These are phyloP conservation scores for Piedraia hortae DNA, from an alignment of 2,329 filamentous ascomycete species.

Conservation along the genomic window DNA sequence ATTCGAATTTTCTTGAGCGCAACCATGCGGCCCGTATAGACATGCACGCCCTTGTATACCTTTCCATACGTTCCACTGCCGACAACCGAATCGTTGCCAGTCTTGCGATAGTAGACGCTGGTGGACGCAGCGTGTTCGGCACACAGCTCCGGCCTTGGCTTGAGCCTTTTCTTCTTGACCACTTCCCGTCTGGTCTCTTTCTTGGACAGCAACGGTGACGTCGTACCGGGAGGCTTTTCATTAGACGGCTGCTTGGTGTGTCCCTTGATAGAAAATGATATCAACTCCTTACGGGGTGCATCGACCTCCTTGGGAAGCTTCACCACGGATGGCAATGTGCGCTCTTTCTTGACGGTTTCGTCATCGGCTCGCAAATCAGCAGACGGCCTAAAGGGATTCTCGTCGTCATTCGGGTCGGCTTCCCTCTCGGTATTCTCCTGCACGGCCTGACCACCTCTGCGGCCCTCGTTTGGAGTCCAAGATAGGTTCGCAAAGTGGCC, in stretches of 20 bases:
- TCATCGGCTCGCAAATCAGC: slow-evolving; percentile 41
- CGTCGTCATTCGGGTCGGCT: slow-evolving; percentile 24
- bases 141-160: slow-evolving; percentile 40
- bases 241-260: slow-evolving; percentile 24
- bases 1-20: slow-evolving; percentile 79
- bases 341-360: slow-evolving; percentile 16
- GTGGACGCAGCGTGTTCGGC: slow-evolving; percentile 51
- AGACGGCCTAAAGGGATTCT: slow-evolving; percentile 33
- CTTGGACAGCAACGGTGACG: slow-evolving; percentile 19
- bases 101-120: slow-evolving; percentile 83
- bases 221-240: slow-evolving; percentile 8
- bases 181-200: slow-evolving; percentile 25
- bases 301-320: slow-evolving; percentile 9
- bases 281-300: slow-evolving; percentile 27
- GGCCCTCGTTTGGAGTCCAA: slow-evolving; percentile 34
- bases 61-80: slow-evolving; percentile 90
- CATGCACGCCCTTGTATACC: slow-evolving; percentile 78
- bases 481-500: slow-evolving; percentile 39
- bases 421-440: slow-evolving; percentile 6
- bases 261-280: slow-evolving; percentile 80
- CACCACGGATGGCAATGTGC: slow-evolving; percentile 1
- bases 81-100: slow-evolving; percentile 89
- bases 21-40: slow-evolving; percentile 64
- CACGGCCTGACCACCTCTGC: slow-evolving; percentile 23
- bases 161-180: slow-evolving; percentile 39